Evolutionary conservation across 1,139 yeast species (phyloP).

Genomic region (Protomyces inundatus): DNA sequence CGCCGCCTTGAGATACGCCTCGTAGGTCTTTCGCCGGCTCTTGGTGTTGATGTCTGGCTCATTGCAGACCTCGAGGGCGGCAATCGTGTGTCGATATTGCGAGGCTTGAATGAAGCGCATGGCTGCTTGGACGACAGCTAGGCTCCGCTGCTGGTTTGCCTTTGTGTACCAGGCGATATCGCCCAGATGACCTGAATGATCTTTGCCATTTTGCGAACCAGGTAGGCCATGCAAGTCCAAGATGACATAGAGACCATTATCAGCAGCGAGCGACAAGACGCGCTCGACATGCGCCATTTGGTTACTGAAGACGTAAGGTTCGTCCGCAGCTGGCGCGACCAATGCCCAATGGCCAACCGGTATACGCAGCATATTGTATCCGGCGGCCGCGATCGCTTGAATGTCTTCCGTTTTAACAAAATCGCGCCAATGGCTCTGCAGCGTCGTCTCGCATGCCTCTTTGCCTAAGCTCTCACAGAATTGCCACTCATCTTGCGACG

Average conservation of each 20-base stretch:
- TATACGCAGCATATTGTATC: conserved; percentile 76
- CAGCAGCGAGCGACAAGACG: conserved; percentile 69
- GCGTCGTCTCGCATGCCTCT: conserved; percentile 40
- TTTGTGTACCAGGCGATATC: conserved; percentile 47
- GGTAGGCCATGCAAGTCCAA: conserved; percentile 87
- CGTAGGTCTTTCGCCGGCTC: conserved; percentile 5
- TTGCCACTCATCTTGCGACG: conserved; percentile 39
- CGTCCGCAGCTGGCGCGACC: conserved; percentile 48
- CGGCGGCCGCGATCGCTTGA: conserved; percentile 55
- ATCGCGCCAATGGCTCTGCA: conserved; percentile 65
- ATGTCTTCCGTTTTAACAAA: conserved; percentile 74
- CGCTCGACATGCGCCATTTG: conserved; percentile 65
- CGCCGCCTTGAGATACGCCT: conserved; percentile 9
- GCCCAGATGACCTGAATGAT: conserved; percentile 79
- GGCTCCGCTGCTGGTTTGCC: conserved; percentile 6
- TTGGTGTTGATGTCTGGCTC: conserved; percentile 18
- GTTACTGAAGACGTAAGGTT: conserved; percentile 72
- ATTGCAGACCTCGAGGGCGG: conserved; percentile 16
- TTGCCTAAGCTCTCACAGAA: conserved; percentile 51
- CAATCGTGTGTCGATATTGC: conserved; percentile 9
- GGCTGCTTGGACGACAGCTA: conserved; percentile 15
- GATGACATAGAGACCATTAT: conserved; percentile 65
- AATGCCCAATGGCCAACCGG: conserved; percentile 96
- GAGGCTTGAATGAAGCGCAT: conserved; percentile 11
- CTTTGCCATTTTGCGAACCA: conserved; percentile 91